Conservation (phyloP, 148 eudicot genomes). For the Agrostemma githago region DNA sequence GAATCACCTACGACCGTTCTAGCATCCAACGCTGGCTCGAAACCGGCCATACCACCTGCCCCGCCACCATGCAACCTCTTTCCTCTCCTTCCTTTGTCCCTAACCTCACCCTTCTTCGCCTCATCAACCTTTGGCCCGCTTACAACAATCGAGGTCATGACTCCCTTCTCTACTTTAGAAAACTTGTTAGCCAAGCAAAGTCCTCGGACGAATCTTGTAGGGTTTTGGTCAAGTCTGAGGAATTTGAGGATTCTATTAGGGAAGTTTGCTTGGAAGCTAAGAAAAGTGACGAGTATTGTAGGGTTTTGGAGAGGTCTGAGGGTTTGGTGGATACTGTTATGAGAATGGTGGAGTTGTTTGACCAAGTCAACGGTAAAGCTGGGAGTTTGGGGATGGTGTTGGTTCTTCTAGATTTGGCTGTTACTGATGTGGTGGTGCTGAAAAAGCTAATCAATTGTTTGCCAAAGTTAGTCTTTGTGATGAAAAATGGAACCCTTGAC, state of each 20-base stretch:
- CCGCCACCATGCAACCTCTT: constrained; percentile 66
- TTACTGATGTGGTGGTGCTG: constrained; percentile 20
- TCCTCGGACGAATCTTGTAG: constrained; percentile 9
- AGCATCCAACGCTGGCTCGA: constrained; percentile 66
- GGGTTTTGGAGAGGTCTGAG: constrained; percentile 26
- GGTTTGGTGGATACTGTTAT: constrained; percentile 11
- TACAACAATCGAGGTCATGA: background rate
- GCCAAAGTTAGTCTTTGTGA: constrained; percentile 24
- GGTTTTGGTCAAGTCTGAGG: background rate
- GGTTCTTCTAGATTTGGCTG: constrained; percentile 35
- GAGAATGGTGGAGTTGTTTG: constrained; percentile 20
- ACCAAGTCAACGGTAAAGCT: background rate
- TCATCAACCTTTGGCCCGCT: constrained; percentile 45
- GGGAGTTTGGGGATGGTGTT: constrained; percentile 28
- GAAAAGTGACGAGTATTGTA: constrained; percentile 35
- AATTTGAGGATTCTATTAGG: constrained; percentile 19
- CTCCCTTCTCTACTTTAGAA: background rate
- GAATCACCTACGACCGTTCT: constrained; percentile 66
- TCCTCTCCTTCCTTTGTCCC: constrained; percentile 58
- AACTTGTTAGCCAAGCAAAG: constrained; percentile 1
- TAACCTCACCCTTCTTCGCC: constrained; percentile 59
- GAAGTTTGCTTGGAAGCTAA: constrained; percentile 30
- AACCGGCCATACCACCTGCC: constrained; percentile 63
- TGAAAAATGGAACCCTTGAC: constrained; percentile 35
- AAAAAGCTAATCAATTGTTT: constrained; percentile 23